Percentiles rank a stretch among this genome's conserved stretches.
These are phyloP conservation scores for Cokeromyces recurvatus DNA, from an alignment of 371 early-diverging fungal species.

Conservation along the genomic window DNA sequence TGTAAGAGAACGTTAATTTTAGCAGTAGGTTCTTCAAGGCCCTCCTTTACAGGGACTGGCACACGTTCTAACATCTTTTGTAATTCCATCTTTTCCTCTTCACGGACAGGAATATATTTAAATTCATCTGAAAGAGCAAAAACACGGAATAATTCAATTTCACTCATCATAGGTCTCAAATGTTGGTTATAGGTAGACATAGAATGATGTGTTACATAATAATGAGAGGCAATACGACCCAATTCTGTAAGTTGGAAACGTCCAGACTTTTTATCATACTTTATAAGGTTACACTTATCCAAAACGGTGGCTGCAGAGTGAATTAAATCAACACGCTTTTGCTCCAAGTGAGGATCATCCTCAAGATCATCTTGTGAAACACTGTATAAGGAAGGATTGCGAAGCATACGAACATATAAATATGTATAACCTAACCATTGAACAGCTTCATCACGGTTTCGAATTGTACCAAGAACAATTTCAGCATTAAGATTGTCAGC, in stretches of 20 bases:
- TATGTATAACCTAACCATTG: constrained; percentile 98
- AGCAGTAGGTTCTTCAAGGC: constrained; percentile 85
- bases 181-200: constrained; percentile 94
- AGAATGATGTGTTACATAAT: constrained; percentile 86
- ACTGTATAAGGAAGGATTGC: constrained; percentile 82
- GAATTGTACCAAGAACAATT: constrained; percentile 91
- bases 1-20: constrained; percentile 96
- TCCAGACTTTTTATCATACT: constrained; percentile 91
- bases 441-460: constrained; percentile 90
- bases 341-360: constrained; percentile 80
- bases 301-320: constrained; percentile 84
- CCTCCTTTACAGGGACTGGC: constrained; percentile 91
- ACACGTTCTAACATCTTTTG: constrained; percentile 90
- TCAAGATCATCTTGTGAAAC: constrained; percentile 66
- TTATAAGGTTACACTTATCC: constrained; percentile 85
- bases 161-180: constrained; percentile 85
- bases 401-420: constrained; percentile 94
- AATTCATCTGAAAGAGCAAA: constrained; percentile 93
- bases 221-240: constrained; percentile 95
- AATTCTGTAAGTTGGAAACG: constrained; percentile 86
- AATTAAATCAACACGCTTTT: constrained; percentile 85
- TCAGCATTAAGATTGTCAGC: constrained; percentile 97
- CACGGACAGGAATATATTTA: constrained; percentile 91
- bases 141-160: constrained; percentile 88
- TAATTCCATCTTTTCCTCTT: constrained; percentile 94